These are phyloP conservation scores for Carex kokanica DNA, from an alignment of 176 grass and related monocot species.

Conservation along the genomic window DNA sequence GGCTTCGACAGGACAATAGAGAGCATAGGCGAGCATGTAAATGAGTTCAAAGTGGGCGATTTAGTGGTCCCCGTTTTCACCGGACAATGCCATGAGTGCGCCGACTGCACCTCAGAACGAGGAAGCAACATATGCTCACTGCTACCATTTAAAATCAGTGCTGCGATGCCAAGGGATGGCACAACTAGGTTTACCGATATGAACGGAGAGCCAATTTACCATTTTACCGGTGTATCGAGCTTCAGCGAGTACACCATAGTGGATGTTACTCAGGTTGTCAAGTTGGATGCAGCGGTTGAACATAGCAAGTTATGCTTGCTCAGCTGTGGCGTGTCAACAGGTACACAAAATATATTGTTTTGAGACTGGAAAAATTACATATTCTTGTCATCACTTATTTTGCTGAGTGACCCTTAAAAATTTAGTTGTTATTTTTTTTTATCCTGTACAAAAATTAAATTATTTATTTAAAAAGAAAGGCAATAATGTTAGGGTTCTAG, in stretches of 20 bases:
- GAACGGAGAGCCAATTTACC: conserved; percentile 44
- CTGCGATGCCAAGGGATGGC: conserved; percentile 52
- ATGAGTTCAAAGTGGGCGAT: conserved; percentile 52
- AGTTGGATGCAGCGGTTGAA: conserved; percentile 37
- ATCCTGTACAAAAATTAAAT: not conserved
- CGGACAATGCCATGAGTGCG: conserved; percentile 68
- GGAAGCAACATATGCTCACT: conserved; percentile 81
- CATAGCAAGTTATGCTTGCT: conserved; percentile 53
- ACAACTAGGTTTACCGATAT: conserved; percentile 44
- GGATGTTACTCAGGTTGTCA: conserved; percentile 57
- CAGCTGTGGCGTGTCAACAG: conserved; percentile 69
- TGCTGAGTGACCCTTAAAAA: not conserved
- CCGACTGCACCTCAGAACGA: conserved; percentile 55
- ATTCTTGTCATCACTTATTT: not conserved
- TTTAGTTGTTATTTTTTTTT: not conserved
- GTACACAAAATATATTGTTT: conserved; percentile 16
- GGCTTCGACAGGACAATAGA: conserved; percentile 58
- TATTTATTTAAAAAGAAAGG: not conserved
- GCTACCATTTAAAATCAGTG: conserved; percentile 32
- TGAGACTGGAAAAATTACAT: not conserved
- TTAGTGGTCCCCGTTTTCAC: conserved; percentile 65
- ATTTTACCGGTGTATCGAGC: conserved; percentile 58
- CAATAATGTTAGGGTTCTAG: not conserved
- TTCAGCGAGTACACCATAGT: conserved; percentile 79
- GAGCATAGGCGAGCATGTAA: conserved; percentile 57